Evolutionary conservation across 2,329 filamentous ascomycete species (phyloP).

Genomic region (Pseudogymnoascus verrucosus): DNA sequence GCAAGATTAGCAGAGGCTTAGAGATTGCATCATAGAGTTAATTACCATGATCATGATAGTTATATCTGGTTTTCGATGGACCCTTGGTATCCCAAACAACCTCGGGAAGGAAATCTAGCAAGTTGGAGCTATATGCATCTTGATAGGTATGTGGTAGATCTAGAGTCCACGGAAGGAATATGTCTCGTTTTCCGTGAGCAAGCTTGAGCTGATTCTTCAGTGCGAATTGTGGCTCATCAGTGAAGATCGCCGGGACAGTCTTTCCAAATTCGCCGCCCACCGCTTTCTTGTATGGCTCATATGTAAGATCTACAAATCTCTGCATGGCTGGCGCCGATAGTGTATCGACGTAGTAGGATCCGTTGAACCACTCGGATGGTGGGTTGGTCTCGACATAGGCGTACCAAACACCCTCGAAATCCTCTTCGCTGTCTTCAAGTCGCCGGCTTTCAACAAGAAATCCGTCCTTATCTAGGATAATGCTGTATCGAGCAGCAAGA

Average conservation of each 20-base stretch:
- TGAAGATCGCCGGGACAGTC: slow-evolving; percentile 27
- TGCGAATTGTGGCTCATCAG: slow-evolving; percentile 29
- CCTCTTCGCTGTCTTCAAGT: slow-evolving; percentile 18
- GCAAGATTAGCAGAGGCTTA: not conserved
- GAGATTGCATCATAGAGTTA: not conserved
- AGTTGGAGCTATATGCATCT: slow-evolving; percentile 19
- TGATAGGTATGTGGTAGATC: slow-evolving; percentile 24
- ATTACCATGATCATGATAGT: slow-evolving; percentile 25
- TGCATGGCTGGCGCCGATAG: slow-evolving; percentile 24
- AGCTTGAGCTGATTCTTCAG: slow-evolving; percentile 25
- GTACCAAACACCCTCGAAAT: slow-evolving; percentile 24
- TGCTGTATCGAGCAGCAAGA: slow-evolving; percentile 22
- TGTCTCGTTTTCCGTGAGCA: slow-evolving; percentile 20
- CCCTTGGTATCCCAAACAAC: slow-evolving; percentile 26
- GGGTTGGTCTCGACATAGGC: slow-evolving; percentile 28
- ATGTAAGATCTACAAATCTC: slow-evolving; percentile 25
- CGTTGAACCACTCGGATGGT: slow-evolving; percentile 27
- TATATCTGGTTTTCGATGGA: slow-evolving; percentile 23
- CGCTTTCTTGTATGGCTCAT: slow-evolving; percentile 26
- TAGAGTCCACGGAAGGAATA: slow-evolving; percentile 27
- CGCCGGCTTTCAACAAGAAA: slow-evolving; percentile 20
- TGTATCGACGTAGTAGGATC: slow-evolving; percentile 27
- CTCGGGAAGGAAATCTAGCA: slow-evolving; percentile 24
- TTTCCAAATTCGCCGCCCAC: slow-evolving; percentile 26
- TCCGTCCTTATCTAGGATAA: slow-evolving; percentile 21